Base-by-base conservation (phyloP, 1,139 yeast species). In the Scheffersomyces lignicola region DNA sequence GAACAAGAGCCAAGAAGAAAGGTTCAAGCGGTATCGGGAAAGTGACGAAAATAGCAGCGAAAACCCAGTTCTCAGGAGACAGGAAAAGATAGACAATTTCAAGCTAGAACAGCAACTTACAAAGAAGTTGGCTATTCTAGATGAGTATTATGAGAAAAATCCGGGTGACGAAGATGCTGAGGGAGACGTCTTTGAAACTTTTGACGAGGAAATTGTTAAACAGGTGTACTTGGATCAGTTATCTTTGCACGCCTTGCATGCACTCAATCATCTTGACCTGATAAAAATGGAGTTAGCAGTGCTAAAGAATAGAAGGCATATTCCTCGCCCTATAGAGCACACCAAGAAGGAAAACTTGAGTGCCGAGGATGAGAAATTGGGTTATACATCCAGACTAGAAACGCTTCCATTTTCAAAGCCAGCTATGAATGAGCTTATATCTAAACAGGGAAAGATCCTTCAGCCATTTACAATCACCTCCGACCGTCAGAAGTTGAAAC, bases 381-480 rank as follows among this genome's bases (percentile, higher is more conserved):
- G 71, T 0, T 81, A 67, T 48, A 80, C 87, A 1, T 72, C 81
- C 1, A 76, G 60, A 39, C 49, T 81, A 17, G 88, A 81, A 47
- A 42, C 62, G 0, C 44, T 70, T 16, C 69, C 71, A 0, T 36
- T 33, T 10, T 56, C 60, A 29, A 57, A 60, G 18, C 46, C 49
- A 18, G 41, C 47, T 17, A 49, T 65, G 1, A 44, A 60, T 5
- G 66, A 65, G 24, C 58, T 83, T 23, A 44, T 85, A 4, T 76
- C 83, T 1, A 76, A 75, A 44, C 77, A 76, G 34, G 97, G 97
- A 3, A 84, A 81, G 55, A 83, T 89, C 2, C 60, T 87, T 26
- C 76, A 85, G 45, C 97, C 97, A 6, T 92, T 92, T 57, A 86
- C 94, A 0, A 74, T 92, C 20, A 78, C 88, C 5, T 67, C 80